Conservation (phyloP, 805 yeast genomes). For the Lipomyces anomalus region DNA sequence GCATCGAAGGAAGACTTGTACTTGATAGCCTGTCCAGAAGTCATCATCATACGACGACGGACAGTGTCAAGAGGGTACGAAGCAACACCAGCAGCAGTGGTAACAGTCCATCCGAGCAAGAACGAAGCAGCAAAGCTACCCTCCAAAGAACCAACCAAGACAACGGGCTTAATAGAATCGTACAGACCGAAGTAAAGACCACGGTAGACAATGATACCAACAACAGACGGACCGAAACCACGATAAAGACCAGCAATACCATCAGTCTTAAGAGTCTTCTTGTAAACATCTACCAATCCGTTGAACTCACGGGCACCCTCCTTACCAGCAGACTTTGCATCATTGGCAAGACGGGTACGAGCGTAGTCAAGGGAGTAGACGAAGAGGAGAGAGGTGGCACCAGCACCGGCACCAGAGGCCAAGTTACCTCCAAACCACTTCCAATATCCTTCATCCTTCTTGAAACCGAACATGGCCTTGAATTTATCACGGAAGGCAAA, state of each 20-base stretch:
- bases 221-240: slow-evolving; percentile 98
- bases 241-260: slow-evolving; percentile 98
- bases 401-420: slow-evolving; percentile 98
- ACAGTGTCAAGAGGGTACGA: slow-evolving; percentile 98
- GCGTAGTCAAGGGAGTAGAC: slow-evolving; percentile 97
- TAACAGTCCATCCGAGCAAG: slow-evolving; percentile 95
- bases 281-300: slow-evolving; percentile 95
- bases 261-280: slow-evolving; percentile 89
- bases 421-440: slow-evolving; percentile 95
- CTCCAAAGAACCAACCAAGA: slow-evolving; percentile 89
- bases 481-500: slow-evolving; percentile 98
- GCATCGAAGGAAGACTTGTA: slow-evolving; percentile 93
- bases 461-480: slow-evolving; percentile 93
- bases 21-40: slow-evolving; percentile 97
- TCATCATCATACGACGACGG: slow-evolving; percentile 99
- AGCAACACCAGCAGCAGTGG: slow-evolving; percentile 98
- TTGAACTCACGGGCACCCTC: slow-evolving; percentile 96
- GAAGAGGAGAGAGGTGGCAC: slow-evolving; percentile 89
- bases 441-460: slow-evolving; percentile 91
- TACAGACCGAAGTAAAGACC: slow-evolving; percentile 98
- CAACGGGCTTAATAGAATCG: slow-evolving; percentile 94
- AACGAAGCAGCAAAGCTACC: slow-evolving; percentile 93
- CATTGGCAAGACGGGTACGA: slow-evolving; percentile 98
- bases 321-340: slow-evolving; percentile 77
- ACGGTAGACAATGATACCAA: slow-evolving; percentile 97